These are phyloP conservation scores for Aaosphaeria pasadenensis DNA, from an alignment of 2,329 filamentous ascomycete species.

Conservation along the genomic window DNA sequence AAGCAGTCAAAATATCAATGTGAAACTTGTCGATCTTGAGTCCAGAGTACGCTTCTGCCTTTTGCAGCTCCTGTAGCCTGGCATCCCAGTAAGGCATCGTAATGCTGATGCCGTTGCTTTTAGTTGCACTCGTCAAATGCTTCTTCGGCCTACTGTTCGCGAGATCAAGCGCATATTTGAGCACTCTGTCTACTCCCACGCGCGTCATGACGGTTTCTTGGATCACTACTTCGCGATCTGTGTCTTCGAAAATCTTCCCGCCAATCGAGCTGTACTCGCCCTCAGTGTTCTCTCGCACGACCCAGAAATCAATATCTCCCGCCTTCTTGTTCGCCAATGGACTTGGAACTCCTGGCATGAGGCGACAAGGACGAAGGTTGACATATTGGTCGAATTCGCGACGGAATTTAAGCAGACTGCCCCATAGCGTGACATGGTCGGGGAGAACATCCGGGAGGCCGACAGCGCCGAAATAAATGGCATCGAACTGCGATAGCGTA, in stretches of 20 bases:
- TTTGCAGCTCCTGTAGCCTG: constrained; percentile 53
- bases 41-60: constrained; percentile 52
- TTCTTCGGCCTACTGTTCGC: constrained; percentile 57
- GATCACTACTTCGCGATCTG: constrained; percentile 57
- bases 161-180: constrained; percentile 62
- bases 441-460: constrained; percentile 55
- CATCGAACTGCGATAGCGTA: constrained; percentile 51
- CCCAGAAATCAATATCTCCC: constrained; percentile 65
- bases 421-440: constrained; percentile 57
- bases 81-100: constrained; percentile 70
- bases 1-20: constrained; percentile 64
- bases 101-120: constrained; percentile 64
- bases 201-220: constrained; percentile 64
- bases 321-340: constrained; percentile 53
- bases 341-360: constrained; percentile 59
- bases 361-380: constrained; percentile 58
- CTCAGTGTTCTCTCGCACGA: constrained; percentile 65
- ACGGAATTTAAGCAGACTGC: constrained; percentile 54
- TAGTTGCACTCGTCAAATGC: constrained; percentile 61
- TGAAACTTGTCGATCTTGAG: constrained; percentile 64
- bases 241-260: constrained; percentile 57
- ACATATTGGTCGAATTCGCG: constrained; percentile 56
- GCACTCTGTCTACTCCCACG: constrained; percentile 56
- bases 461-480: constrained; percentile 59
- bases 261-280: constrained; percentile 66